Base-by-base conservation (phyloP, 768 basidiomycete species). In the Lentinula edodes region DNA sequence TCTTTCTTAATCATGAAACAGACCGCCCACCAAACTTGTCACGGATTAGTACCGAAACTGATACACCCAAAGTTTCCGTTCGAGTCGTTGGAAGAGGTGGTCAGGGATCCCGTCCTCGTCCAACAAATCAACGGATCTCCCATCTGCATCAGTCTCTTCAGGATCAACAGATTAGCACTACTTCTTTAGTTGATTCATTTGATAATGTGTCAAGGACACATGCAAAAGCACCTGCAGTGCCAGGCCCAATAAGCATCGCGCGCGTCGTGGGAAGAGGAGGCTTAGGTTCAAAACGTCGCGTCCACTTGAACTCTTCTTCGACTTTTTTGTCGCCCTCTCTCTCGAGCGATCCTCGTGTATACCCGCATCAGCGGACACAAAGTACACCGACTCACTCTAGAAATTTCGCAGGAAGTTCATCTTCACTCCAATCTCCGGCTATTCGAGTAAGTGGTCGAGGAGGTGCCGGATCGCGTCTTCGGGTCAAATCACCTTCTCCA, bases 181-280 rank as follows among this genome's bases (percentile, higher is more conserved):
- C 46, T 36, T 10, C 58, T 6, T 18, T 32, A 32, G 52, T 16
- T 13, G 20, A 38, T 50, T 38, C 46, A 36, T 46, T 36, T 46
- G 45, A 38, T 51, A 38, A 23, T 54, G 53, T 41, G 9, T 18
- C 10, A 16, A 36, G 13, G 16, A 13, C 38, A 3, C 18, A 36
- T 7, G 15, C 54, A 39, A 56, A 43, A 10, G 5, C 23, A 42
- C 36, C 41, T 56, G 38, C 54, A 41, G 41, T 43, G 38, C 23
- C 38, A 39, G 38, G 36, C 39, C 38, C 36, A 6, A 50, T 28
- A n/a, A 32, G n/a, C 16, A 48, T 51, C 46, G 41, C 45, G 45
- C 46, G 58, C 34, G 41, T 45, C 58, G 58, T 59, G 58, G 58
- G 58, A 59, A 58, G 56, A 42, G 58, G 46, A n/a, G 58, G 42